These are phyloP conservation scores for Phoma herbarum DNA, from an alignment of 2,329 filamentous ascomycete genomes.

Conservation along the genomic window DNA sequence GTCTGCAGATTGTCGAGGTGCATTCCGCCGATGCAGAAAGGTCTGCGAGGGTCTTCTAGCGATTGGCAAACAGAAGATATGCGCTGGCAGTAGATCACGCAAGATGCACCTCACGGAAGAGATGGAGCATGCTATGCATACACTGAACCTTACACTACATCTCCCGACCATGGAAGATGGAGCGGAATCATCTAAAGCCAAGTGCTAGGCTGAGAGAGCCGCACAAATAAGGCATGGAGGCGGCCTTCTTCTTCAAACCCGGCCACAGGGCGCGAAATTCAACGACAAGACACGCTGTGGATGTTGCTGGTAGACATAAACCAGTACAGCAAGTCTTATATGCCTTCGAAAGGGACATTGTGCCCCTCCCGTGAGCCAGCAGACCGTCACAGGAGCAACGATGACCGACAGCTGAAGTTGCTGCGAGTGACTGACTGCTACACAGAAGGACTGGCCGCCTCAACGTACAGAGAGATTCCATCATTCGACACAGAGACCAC, in stretches of 20 bases:
- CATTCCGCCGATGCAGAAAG: too few species aligned
- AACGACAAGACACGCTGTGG: neutral
- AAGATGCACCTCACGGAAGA: neutral
- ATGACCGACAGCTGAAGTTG: neutral
- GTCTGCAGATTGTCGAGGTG: too few species aligned
- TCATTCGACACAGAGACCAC: constrained; percentile 25
- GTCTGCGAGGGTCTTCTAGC: too few species aligned
- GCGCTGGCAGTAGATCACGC: too few species aligned
- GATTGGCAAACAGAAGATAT: too few species aligned
- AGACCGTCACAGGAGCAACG: neutral
- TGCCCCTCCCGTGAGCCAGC: neutral
- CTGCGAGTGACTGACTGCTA: neutral
- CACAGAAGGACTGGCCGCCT: neutral
- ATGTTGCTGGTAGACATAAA: neutral
- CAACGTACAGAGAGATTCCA: neutral
- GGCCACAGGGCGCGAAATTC: neutral
- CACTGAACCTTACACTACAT: neutral
- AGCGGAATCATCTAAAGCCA: neutral
- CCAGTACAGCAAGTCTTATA: neutral
- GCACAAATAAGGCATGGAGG: neutral
- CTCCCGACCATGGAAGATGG: too few species aligned
- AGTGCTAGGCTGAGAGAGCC: neutral
- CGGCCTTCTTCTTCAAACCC: neutral
- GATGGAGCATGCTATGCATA: neutral
- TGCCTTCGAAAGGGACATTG: neutral